Evolutionary conservation across 2,329 filamentous ascomycete genomes (phyloP).

Genomic region (Alternaria brassicae): DNA sequence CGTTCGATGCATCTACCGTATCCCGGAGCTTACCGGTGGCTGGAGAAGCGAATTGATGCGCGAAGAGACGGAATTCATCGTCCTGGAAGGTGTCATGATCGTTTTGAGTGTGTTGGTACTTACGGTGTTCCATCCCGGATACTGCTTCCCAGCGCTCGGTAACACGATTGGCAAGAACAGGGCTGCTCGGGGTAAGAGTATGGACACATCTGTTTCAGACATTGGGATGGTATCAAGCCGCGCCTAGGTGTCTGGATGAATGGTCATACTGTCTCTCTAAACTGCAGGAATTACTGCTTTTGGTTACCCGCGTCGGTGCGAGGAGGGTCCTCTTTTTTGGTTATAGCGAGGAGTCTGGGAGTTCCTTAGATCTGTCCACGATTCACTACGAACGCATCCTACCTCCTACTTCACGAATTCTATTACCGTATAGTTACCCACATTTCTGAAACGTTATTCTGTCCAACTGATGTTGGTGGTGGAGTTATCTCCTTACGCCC

Average conservation of each 20-base stretch:
- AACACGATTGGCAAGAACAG: constrained; percentile 28
- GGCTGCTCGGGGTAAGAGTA: constrained; percentile 20
- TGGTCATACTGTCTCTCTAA: not conserved
- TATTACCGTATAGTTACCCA: not conserved
- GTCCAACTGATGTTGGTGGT: not conserved
- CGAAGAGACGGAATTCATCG: constrained; percentile 58
- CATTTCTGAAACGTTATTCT: not conserved
- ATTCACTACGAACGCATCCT: not conserved
- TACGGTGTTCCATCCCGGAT: constrained; percentile 58
- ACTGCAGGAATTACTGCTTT: not conserved
- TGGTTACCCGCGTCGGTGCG: not conserved
- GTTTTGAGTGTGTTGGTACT: constrained; percentile 54
- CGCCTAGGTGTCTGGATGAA: not conserved
- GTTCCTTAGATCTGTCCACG: not conserved
- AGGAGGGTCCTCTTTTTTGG: not conserved
- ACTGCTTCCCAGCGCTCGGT: constrained; percentile 46
- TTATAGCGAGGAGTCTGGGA: not conserved
- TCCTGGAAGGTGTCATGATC: constrained; percentile 63
- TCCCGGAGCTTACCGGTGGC: constrained; percentile 58
- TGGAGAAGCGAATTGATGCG: constrained; percentile 57
- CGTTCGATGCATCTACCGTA: constrained; percentile 58
- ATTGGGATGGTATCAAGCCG: constrained; percentile 22
- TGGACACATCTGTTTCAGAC: constrained; percentile 23
- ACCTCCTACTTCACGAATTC: not conserved
- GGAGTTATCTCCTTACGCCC: not conserved